Conservation (phyloP, 495 filamentous ascomycete genomes). For the Astrothelium subdiscretum region DNA sequence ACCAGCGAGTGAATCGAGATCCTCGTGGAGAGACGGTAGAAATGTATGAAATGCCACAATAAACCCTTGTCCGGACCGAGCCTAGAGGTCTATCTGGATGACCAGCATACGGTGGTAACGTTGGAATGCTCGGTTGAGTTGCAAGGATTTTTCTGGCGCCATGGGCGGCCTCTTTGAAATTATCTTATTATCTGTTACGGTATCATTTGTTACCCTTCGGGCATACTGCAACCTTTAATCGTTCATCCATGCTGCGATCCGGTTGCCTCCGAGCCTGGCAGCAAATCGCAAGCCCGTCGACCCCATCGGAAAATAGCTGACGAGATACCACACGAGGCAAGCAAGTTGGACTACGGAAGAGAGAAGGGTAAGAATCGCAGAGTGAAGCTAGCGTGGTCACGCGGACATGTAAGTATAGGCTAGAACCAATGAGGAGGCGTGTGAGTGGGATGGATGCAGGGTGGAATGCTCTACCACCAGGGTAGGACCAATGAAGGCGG, state of each 20-base stretch:
- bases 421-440: conserved; percentile 9
- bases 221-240: conserved; percentile 14
- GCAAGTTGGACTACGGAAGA: conserved; percentile 72
- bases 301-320: conserved; percentile 98
- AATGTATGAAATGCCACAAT: background rate
- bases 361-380: conserved; percentile 69
- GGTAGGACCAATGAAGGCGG: background rate
- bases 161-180: background rate
- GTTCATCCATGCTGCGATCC: conserved; percentile 81
- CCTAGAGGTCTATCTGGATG: background rate
- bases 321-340: conserved; percentile 81
- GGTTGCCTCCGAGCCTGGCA: conserved; percentile 69
- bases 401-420: conserved; percentile 1
- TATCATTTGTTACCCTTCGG: background rate
- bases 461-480: background rate
- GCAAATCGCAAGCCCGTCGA: conserved; percentile 78
- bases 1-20: no score
- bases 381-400: conserved; percentile 51
- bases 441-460: conserved; percentile 7
- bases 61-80: background rate
- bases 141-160: conserved; percentile 1
- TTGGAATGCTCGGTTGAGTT: background rate
- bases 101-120: conserved; percentile 1
- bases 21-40: background rate
- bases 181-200: background rate